Conservation (phyloP, 345 rosid genomes). For the Citrus maxima region DNA sequence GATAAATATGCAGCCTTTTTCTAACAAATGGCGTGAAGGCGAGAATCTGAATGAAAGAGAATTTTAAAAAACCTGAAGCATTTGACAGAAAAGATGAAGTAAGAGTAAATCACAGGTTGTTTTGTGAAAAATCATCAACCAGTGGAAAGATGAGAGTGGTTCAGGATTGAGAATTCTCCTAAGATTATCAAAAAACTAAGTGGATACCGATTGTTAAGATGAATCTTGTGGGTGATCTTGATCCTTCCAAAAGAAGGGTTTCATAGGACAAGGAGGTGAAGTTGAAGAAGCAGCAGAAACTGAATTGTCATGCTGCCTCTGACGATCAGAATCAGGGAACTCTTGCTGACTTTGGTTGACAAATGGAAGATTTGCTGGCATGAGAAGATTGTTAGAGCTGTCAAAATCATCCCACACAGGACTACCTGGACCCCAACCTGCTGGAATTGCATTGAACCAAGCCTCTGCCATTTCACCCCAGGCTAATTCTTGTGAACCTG, state of each 20-base stretch:
- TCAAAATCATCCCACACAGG: constrained; percentile 95
- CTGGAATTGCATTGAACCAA: constrained; percentile 79
- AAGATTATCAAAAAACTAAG: constrained; percentile 24
- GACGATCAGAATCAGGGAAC: constrained; percentile 27
- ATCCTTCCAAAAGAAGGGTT: constrained; percentile 68
- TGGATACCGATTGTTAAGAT: background rate
- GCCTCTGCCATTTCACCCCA: constrained; percentile 83
- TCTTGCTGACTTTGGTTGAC: constrained; percentile 34
- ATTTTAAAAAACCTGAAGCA: background rate
- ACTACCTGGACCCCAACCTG: constrained; percentile 90
- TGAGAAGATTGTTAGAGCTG: constrained; percentile 36
- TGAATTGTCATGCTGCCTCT: constrained; percentile 25
- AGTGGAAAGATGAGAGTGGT: constrained; percentile 4
- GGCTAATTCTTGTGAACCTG: constrained; percentile 39
- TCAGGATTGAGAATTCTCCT: constrained; percentile 2
- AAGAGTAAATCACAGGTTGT: constrained; percentile 28
- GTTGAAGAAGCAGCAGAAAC: constrained; percentile 36
- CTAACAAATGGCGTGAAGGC: constrained; percentile 8
- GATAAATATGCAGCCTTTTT: constrained; percentile 46
- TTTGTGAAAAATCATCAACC: constrained; percentile 44
- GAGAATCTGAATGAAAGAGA: constrained; percentile 5
- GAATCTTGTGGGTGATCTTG: constrained; percentile 26
- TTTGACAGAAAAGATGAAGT: background rate
- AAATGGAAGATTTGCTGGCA: constrained; percentile 50
- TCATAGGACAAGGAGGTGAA: constrained; percentile 49